Conservation (phyloP, 306 rosid genomes). For the Purshia tridentata region DNA sequence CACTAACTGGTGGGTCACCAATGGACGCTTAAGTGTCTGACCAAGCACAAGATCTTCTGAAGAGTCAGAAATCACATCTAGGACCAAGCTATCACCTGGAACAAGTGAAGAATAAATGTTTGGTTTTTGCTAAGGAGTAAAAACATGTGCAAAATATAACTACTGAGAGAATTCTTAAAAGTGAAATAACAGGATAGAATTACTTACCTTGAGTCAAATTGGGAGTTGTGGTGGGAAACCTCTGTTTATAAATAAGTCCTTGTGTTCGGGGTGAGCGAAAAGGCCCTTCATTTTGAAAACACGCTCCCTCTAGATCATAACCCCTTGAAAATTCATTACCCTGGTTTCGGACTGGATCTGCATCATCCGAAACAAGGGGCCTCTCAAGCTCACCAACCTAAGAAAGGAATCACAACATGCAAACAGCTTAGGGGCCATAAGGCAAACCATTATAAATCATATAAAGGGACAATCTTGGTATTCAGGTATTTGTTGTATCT, state of each 20-base stretch:
- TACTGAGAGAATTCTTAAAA: neutral
- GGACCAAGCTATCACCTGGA: slow-evolving; percentile 51
- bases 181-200: neutral
- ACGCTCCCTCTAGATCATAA: slow-evolving; percentile 85
- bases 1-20: slow-evolving; percentile 33
- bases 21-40: slow-evolving; percentile 61
- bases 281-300: slow-evolving; percentile 55
- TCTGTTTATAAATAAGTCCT: slow-evolving; percentile 68
- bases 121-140: neutral
- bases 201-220: slow-evolving; percentile 43
- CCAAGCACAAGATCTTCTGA: slow-evolving; percentile 52
- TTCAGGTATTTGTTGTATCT: neutral
- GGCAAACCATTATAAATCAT: slow-evolving; percentile 11
- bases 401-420: slow-evolving; percentile 17
- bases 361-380: slow-evolving; percentile 65
- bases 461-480: neutral
- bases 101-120: slow-evolving; percentile 11
- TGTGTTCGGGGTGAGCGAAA: slow-evolving; percentile 56
- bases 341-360: slow-evolving; percentile 31
- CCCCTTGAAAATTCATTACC: slow-evolving; percentile 57
- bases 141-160: slow-evolving; percentile 4
- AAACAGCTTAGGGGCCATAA: slow-evolving; percentile 3
- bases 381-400: slow-evolving; percentile 69
- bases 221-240: slow-evolving; percentile 49
- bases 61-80: slow-evolving; percentile 54